Evolutionary conservation across 306 rosid genomes (phyloP).

Genomic region (Castanea mollissima): DNA sequence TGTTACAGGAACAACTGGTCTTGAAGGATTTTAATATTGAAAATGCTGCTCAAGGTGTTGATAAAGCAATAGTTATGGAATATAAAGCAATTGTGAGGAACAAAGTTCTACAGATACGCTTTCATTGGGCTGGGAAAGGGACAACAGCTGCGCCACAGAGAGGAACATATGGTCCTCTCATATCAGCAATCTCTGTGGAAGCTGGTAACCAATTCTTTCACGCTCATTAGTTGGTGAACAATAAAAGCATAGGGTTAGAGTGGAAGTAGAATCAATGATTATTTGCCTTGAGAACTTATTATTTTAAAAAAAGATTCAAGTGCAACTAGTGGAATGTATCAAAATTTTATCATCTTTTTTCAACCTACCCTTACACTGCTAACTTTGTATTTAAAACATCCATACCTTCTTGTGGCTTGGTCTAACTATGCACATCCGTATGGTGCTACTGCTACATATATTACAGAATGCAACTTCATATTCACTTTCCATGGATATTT

Average conservation of each 20-base stretch:
- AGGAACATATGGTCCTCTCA: conserved; percentile 65
- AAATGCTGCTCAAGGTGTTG: conserved; percentile 32
- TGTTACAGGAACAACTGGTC: conserved; percentile 39
- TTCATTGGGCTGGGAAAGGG: conserved; percentile 73
- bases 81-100: conserved; percentile 35
- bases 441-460: not conserved
- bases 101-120: conserved; percentile 42
- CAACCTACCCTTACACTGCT: not conserved
- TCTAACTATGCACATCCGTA: not conserved
- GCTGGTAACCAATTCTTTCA: conserved; percentile 36
- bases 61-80: conserved; percentile 32
- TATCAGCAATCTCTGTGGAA: conserved; percentile 60
- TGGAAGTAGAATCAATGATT: too few species aligned
- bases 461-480: not conserved
- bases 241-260: not conserved
- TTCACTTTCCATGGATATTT: not conserved
- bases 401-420: not conserved
- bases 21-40: conserved; percentile 51
- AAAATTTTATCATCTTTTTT: too few species aligned
- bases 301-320: too few species aligned
- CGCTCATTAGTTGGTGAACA: not conserved
- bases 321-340: too few species aligned
- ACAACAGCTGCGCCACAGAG: conserved; percentile 41
- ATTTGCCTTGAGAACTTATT: too few species aligned
- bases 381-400: not conserved